Percentiles rank a stretch among this genome's conserved stretches.
Evolutionary conservation across 176 grass and related monocot species (phyloP).

Genomic region (Guadua angustifolia): DNA sequence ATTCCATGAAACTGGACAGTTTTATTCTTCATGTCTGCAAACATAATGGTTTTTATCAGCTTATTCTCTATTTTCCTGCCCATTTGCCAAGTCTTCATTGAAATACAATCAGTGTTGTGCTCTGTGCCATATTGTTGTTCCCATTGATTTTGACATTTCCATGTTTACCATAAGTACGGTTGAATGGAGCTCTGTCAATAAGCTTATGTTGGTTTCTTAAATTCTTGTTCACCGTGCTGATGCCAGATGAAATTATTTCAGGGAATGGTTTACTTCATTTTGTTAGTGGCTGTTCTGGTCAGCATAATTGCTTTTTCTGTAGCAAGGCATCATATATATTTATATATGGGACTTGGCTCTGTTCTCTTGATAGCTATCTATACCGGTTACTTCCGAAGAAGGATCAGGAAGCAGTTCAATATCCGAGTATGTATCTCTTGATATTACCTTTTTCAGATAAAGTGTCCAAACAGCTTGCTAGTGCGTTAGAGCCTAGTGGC

Average conservation of each 20-base stretch:
- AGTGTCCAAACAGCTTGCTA: neutral
- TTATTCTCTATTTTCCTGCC: neutral
- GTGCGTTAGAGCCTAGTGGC: slow-evolving; percentile 28
- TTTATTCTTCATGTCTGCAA: slow-evolving; percentile 5
- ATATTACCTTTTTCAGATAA: slow-evolving; percentile 20
- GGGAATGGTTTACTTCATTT: slow-evolving; percentile 71
- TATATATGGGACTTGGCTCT: slow-evolving; percentile 77
- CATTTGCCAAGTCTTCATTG: neutral
- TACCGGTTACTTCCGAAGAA: slow-evolving; percentile 84
- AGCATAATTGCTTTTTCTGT: slow-evolving; percentile 81
- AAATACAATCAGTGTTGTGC: neutral
- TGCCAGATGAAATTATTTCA: slow-evolving; percentile 45
- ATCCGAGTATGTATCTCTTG: slow-evolving; percentile 68
- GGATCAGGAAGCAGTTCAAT: slow-evolving; percentile 90
- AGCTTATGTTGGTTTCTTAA: slow-evolving; percentile 18
- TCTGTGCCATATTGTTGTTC: neutral
- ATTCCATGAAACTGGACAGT: slow-evolving; percentile 1
- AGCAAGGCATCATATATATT: slow-evolving; percentile 63
- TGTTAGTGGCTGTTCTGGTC: slow-evolving; percentile 59
- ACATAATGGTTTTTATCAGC: neutral
- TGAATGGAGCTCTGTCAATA: slow-evolving; percentile 9
- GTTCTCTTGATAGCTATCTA: slow-evolving; percentile 72
- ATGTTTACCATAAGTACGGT: neutral
- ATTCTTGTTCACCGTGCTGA: slow-evolving; percentile 39
- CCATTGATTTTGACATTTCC: slow-evolving; percentile 17